Evolutionary conservation across 2,329 filamentous ascomycete genomes (phyloP).

Genomic region (Penicillium sp.): DNA sequence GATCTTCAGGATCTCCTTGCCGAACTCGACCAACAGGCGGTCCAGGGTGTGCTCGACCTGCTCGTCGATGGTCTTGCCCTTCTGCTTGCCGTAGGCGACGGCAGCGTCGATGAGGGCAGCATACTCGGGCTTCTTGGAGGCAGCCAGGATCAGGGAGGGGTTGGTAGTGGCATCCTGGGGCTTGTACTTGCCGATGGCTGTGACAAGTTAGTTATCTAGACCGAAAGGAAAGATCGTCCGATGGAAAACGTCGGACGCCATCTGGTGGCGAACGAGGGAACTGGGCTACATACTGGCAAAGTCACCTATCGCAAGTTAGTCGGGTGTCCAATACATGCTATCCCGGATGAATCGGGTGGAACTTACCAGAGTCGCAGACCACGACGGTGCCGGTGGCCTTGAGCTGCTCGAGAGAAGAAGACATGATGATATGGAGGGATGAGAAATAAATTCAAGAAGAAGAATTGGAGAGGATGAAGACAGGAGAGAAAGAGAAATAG

Average conservation of each 20-base stretch:
- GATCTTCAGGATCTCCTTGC: slow-evolving; percentile 94
- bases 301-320: slow-evolving; percentile 57
- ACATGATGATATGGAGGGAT: slow-evolving; percentile 56
- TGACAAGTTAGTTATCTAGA: slow-evolving; percentile 23
- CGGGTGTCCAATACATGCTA: slow-evolving; percentile 24
- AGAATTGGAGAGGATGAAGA: slow-evolving; percentile 19
- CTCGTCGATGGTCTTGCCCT: slow-evolving; percentile 66
- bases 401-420: slow-evolving; percentile 90
- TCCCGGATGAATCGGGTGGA: slow-evolving; percentile 2
- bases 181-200: slow-evolving; percentile 99
- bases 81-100: slow-evolving; percentile 79
- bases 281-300: slow-evolving; percentile 69
- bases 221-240: neutral
- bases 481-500: slow-evolving; percentile 12
- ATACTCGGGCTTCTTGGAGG: slow-evolving; percentile 97
- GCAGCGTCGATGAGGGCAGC: slow-evolving; percentile 85
- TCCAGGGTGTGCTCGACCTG: slow-evolving; percentile 91
- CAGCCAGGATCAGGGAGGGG: slow-evolving; percentile 96
- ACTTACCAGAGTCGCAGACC: slow-evolving; percentile 91
- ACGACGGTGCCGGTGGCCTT: slow-evolving; percentile 96
- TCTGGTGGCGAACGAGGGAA: neutral
- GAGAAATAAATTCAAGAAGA: slow-evolving; percentile 22
- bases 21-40: slow-evolving; percentile 94
- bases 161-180: slow-evolving; percentile 99
- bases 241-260: neutral